Evolutionary conservation across 2,329 filamentous ascomycete genomes (phyloP), one percentile per base, ranked within the genome.

Genomic region (Elsinoe arachidis): DNA sequence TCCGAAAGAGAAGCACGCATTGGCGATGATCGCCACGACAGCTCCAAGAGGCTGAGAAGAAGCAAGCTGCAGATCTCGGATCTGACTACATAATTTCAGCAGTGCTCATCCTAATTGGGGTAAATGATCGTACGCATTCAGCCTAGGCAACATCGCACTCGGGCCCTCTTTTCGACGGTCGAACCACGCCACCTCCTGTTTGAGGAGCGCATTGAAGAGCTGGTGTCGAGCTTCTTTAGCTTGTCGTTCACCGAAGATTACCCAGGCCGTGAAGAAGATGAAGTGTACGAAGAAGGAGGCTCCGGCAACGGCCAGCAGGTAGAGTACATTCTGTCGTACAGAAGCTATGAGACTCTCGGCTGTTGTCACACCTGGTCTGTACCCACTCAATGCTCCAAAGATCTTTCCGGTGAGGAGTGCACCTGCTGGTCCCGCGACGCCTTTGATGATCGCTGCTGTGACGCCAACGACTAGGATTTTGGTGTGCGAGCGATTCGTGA

Each of bases 191-290:
- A 93, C 81, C 11, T 92, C 82, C 66, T 85, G 89, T 5, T 75
- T 72, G n/a, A 95, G 68, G 35, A 97, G 73, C 1, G 80, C 80
- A 1, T 73, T 64, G 66, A 96, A 96, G 2, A 93, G 71, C 4
- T 72, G 74, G 14, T 78, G 74, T 4, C 90, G 80, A 5, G 83
- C 84, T 47, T 72, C 80, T 33, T 79, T 80, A 0, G 87, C 89
- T 63, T 96, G 89, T 1, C 89, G 65, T 69, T 96, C 91, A 12
- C 91, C 88, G 68, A 93, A 93, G 0, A 80, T 68, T 30, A 92
- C 75, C 84, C 91, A 96, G 0, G 81, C 69, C 1, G 78, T 77
- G 64, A 90, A 85, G 63, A 89, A 87, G 1, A 78, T 67, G 2
- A 81, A 80, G 63, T 87, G 85, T 14, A 85, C 71, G 0, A 90